Conservation (phyloP, 1,284 basidiomycete genomes). For the Neonothopanus nambi region DNA sequence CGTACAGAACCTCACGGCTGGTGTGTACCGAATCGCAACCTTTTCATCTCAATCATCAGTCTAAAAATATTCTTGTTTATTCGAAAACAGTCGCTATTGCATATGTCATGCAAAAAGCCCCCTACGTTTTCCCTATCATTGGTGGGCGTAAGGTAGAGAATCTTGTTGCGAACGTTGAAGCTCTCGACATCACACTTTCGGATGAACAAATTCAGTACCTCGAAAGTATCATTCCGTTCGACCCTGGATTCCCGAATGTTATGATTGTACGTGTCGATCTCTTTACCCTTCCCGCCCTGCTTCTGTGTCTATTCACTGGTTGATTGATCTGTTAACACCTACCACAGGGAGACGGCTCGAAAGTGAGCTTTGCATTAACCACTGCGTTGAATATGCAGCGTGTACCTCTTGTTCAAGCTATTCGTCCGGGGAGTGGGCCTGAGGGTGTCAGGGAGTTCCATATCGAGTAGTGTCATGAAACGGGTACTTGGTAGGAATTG, state of each 20-base stretch:
- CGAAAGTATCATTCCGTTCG: slow-evolving; percentile 35
- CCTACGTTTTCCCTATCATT: slow-evolving; percentile 43
- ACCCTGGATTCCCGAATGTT: slow-evolving; percentile 37
- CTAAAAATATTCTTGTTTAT: background rate
- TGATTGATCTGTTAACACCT: background rate
- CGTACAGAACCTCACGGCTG: slow-evolving; percentile 25
- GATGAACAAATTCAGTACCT: slow-evolving; percentile 38
- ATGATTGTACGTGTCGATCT: slow-evolving; percentile 11
- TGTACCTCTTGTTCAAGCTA: slow-evolving; percentile 1
- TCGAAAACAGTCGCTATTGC: slow-evolving; percentile 37
- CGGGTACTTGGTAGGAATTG: too few species aligned
- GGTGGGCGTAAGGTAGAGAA: slow-evolving; percentile 46
- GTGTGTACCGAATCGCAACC: slow-evolving; percentile 11
- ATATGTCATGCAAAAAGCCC: slow-evolving; percentile 40
- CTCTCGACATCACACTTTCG: slow-evolving; percentile 37
- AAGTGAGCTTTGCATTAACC: background rate
- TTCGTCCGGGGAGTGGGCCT: background rate
- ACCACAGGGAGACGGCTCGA: slow-evolving; percentile 12
- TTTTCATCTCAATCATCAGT: background rate
- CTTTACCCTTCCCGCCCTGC: background rate
- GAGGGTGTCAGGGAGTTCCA: too few species aligned
- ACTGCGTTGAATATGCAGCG: slow-evolving; percentile 6
- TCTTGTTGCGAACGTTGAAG: slow-evolving; percentile 39
- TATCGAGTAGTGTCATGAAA: too few species aligned
- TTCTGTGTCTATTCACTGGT: background rate